phyloP scores from a whole-genome alignment of 768 basidiomycete genomes.

The Rhizopogon rudus region DNA sequence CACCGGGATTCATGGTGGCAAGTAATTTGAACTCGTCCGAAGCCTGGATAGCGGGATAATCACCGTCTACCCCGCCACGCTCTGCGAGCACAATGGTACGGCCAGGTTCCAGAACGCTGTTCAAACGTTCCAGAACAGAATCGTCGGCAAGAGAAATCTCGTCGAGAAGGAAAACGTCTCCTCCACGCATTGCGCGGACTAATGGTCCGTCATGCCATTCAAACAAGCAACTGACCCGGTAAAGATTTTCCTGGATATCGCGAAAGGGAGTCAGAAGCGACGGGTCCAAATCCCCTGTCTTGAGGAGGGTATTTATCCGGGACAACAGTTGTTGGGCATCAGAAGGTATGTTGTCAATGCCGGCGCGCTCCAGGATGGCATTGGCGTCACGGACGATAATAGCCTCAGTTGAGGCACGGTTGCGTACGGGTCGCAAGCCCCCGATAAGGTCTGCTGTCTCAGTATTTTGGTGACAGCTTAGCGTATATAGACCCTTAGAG shows the following conservation, averaged over 20 bases:
- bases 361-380: constrained; percentile 36
- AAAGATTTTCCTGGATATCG: constrained; percentile 39
- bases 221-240: constrained; percentile 70
- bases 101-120: constrained; percentile 92
- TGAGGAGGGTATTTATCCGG: constrained; percentile 19
- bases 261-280: constrained; percentile 30
- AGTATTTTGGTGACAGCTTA: constrained; percentile 98
- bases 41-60: constrained; percentile 64
- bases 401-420: constrained; percentile 52
- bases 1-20: constrained; percentile 99
- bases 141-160: constrained; percentile 98
- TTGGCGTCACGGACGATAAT: constrained; percentile 43
- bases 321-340: constrained; percentile 22
- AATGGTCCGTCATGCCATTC: constrained; percentile 99
- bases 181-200: constrained; percentile 82
- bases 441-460: constrained; percentile 97
- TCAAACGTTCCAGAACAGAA: constrained; percentile 93
- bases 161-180: constrained; percentile 86
- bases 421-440: constrained; percentile 83
- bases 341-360: constrained; percentile 22
- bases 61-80: constrained; percentile 72
- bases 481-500: constrained; percentile 54
- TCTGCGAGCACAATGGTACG: constrained; percentile 91
- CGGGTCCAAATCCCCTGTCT: constrained; percentile 23
- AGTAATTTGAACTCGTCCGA: constrained; percentile 75